Conservation (phyloP, 805 yeast genomes). For the Saturnispora ahearnii region DNA sequence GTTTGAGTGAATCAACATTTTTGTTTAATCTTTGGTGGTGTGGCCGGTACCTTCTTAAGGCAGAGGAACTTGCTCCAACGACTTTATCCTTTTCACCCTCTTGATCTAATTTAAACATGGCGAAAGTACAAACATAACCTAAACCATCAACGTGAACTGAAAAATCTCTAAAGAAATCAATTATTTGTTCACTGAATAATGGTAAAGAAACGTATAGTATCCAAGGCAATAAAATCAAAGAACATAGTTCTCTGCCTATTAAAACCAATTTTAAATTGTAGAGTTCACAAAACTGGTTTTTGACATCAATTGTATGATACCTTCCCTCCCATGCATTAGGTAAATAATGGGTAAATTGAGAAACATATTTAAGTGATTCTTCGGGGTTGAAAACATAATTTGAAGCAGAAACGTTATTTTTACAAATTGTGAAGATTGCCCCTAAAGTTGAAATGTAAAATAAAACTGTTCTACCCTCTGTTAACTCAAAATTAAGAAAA, state of each 20-base stretch:
- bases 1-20: slow-evolving; percentile 13
- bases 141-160: slow-evolving; percentile 89
- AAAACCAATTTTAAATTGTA: slow-evolving; percentile 68
- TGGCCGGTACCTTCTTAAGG: slow-evolving; percentile 6
- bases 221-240: slow-evolving; percentile 79
- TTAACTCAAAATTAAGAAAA: slow-evolving; percentile 80
- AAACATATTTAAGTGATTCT: slow-evolving; percentile 66
- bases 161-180: slow-evolving; percentile 86
- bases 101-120: slow-evolving; percentile 78
- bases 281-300: slow-evolving; percentile 68
- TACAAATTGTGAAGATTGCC: slow-evolving; percentile 75
- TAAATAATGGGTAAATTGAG: slow-evolving; percentile 82
- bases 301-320: slow-evolving; percentile 78
- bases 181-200: slow-evolving; percentile 57
- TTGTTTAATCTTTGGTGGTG: slow-evolving; percentile 18
- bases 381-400: slow-evolving; percentile 82
- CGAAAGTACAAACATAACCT: slow-evolving; percentile 91
- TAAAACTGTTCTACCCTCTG: slow-evolving; percentile 69
- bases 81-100: slow-evolving; percentile 29
- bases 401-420: slow-evolving; percentile 58
- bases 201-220: slow-evolving; percentile 83
- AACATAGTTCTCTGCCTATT: slow-evolving; percentile 67
- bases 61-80: slow-evolving; percentile 6
- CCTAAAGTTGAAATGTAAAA: slow-evolving; percentile 88
- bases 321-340: slow-evolving; percentile 83